Evolutionary conservation across 768 basidiomycete genomes (phyloP), one percentile per base, ranked within the genome.

Genomic region (Kwoniella sp.): DNA sequence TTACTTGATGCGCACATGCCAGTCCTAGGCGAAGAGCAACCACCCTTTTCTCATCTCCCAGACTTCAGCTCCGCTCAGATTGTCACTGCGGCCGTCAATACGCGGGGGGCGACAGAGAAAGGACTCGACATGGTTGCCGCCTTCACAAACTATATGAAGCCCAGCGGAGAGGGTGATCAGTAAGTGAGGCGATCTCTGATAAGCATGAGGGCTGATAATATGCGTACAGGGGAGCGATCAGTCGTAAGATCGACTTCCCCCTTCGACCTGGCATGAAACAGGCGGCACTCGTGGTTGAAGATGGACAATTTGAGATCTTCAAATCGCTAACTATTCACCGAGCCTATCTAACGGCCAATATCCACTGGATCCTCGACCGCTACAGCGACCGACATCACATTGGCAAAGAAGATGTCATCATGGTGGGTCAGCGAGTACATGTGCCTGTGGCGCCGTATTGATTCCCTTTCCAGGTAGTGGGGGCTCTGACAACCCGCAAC

Each of bases 311-410:
- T 70, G 79, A 78, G 15, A 87, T 84, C 60, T 77, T 88, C 56
- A 80, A 83, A 48, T 78, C 79, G 33, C 60, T 86, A 39, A 79
- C 82, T 5, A 80, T 82, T 9, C 82, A 87, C 0, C 84, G 81
- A 62, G 79, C 76, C 53, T 90, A 88, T 85, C 85, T 90, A 72
- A 80, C 80, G 50, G 78, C 79, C 3, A 84, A 89, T 59, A 80
- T 83, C 22, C 80, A 86, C 50, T 66, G 76, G 19, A 83, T 90
- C 57, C 61, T 88, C 74, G 69, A 79, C 36, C 70, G 80, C 15
- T 88, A 80, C 67, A 81, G 73, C 8, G 57, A 56, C 11, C 61
- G 73, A 36, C 76, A 77, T 46, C 56, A 57, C 5, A 79, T 85
- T 40, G 77, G 76, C 56, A 81, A 77, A 62, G 83, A 85, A 62